Evolutionary conservation across 2,329 filamentous ascomycete genomes (phyloP).

Genomic region (Raffaelea ambrosiae): DNA sequence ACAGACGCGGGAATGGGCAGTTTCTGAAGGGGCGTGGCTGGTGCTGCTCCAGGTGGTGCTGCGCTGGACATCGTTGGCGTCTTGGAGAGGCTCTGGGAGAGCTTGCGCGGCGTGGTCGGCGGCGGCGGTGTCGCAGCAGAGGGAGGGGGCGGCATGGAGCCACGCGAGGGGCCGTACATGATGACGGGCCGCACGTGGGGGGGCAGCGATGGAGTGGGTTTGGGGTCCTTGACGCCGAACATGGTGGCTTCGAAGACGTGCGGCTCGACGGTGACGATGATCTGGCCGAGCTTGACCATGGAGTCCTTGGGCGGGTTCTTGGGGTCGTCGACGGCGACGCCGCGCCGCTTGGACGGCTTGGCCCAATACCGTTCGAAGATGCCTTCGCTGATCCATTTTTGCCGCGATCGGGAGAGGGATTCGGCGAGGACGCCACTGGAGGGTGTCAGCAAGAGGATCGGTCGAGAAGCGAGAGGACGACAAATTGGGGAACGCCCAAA

Average conservation of each 20-base stretch:
- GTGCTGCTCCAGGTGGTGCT: constrained; percentile 1
- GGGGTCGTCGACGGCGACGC: constrained; percentile 52
- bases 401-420: constrained; percentile 63
- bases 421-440: constrained; percentile 64
- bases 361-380: constrained; percentile 73
- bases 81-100: constrained; percentile 15
- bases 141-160: constrained; percentile 43
- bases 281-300: constrained; percentile 65
- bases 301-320: constrained; percentile 62
- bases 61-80: background rate
- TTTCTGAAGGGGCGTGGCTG: background rate
- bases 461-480: background rate
- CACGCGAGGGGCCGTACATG: constrained; percentile 58
- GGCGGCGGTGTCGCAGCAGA: constrained; percentile 23
- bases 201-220: constrained; percentile 33
- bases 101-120: constrained; percentile 18
- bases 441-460: background rate
- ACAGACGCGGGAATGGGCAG: background rate
- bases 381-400: constrained; percentile 63
- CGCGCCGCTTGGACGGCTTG: constrained; percentile 62
- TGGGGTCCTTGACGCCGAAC: constrained; percentile 61
- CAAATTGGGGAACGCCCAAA: background rate
- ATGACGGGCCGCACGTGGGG: constrained; percentile 44
- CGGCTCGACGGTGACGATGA: constrained; percentile 69
- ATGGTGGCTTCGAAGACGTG: constrained; percentile 71